Base-by-base conservation (phyloP, 1,284 basidiomycete species). In the Fomitiporia mediterranea region DNA sequence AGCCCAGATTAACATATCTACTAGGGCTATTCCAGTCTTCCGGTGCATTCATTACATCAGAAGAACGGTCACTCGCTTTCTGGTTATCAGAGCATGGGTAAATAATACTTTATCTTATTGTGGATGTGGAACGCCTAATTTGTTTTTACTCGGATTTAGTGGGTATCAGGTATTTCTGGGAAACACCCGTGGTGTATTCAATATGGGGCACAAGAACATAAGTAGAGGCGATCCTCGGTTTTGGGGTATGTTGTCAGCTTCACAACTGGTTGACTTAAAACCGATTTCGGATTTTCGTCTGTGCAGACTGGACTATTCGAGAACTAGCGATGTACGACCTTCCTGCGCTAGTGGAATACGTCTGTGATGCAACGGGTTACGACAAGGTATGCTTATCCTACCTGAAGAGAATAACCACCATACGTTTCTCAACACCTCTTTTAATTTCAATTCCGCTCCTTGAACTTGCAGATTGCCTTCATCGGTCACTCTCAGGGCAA, bases 401-500 rank as follows among this genome's bases (percentile, higher is more conserved):
- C n/a, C n/a, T n/a, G n/a, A n/a, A n/a, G n/a, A 23, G 17, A 4
- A 25, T 17, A 27, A 4, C 21, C 35, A 64, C 32, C 64, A 64
- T 59, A 62, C 62, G 3, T 65, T 57, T 11, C 62, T 39, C 23
- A 46, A 35, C 27, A 42, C 30, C 13, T 35, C 15, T 15, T 27
- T 15, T 15, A 11, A 3, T 19, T 42, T 61, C 62, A 51, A 59
- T 65, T 57, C 64, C 60, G 9, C 23, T 23, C 62, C 62, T 39
- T 51, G 37, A 65, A 59, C 58, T 58, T 56, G 58, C 25, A 74
- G 75, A 69, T 82, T 60, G 81, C 74, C 8, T 82, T 79, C 67
- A 80, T 83, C 55, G 81, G 80, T 15, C 81, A 83, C 60, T 82
- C 80, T 19, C 81, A 83, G 66, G 81, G 81, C 39, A 83, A 82